Base-by-base conservation (phyloP, 192 early-diverging fungal species). In the Umbelopsis vinacea region DNA sequence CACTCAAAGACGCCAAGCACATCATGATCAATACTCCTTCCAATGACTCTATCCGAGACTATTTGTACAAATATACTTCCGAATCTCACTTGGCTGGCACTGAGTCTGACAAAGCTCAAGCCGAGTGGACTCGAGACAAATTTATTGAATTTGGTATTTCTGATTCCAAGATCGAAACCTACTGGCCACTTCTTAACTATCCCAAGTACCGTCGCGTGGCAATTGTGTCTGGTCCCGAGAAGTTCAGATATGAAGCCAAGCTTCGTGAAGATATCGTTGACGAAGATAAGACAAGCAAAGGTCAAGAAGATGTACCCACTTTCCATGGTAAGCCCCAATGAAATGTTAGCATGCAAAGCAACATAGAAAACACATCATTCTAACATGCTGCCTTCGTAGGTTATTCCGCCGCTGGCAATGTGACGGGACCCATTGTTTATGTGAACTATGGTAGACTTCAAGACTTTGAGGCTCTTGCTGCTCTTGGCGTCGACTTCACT, bases 381-480 rank as follows among this genome's bases (percentile, higher is more conserved):
- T 57, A 3, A 24, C 71, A 40, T 37, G 22, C 0, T 23, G 55
- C 19, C 66, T 74, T 67, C 15, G 38, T 50, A 74, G 70, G 71
- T 40, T 86, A 85, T 69, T 83, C 88, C 23, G 84, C 83, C 14
- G 79, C 83, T 21, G 89, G 88, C 23, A 86, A 86, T 38, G 84
- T 87, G 19, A 86, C 85, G 21, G 87, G 83, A 2, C 80, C 73
- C 55, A 70, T 91, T 2, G 83, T 91, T 5, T 91, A 91, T 74
- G 90, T 88, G 21, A 88, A 90, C 76, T 91, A 89, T 70, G 89
- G 90, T 70, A 67, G 76, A 22, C 46, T 74, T 10, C 79, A 83
- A 70, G 90, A 91, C 79, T 90, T 89, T 71, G 66, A 71, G 33
- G 77, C 70, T 5, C 81, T 91, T 17, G 63, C 68, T 35, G 67